These are phyloP conservation scores for Lotus japonicus DNA, from an alignment of 306 rosid genomes.

Conservation along the genomic window DNA sequence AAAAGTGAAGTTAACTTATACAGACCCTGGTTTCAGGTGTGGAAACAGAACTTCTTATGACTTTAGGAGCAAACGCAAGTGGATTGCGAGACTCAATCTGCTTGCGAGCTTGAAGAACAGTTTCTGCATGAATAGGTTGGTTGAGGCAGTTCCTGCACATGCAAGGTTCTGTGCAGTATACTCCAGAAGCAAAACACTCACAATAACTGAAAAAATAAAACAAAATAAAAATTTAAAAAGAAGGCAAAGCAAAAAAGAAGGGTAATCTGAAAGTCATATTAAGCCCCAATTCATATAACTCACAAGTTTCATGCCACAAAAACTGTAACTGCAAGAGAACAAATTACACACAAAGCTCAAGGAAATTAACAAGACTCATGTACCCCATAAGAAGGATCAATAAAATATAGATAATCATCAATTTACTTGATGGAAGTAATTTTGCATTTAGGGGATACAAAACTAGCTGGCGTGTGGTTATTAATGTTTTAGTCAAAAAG, in stretches of 20 bases:
- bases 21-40: constrained; percentile 68
- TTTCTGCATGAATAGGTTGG: constrained; percentile 73
- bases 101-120: constrained; percentile 72
- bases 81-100: constrained; percentile 87
- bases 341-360: background rate
- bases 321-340: background rate
- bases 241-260: background rate
- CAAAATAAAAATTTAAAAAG: background rate
- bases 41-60: constrained; percentile 54
- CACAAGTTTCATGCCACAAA: background rate
- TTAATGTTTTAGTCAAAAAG: background rate
- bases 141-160: constrained; percentile 80
- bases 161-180: constrained; percentile 84
- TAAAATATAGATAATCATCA: background rate
- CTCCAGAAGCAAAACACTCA: constrained; percentile 92
- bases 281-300: background rate
- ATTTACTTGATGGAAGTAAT: background rate
- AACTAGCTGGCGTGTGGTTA: background rate
- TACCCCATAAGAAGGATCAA: background rate
- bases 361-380: background rate
- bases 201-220: constrained; percentile 54
- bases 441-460: background rate
- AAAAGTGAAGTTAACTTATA: background rate
- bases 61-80: constrained; percentile 93
- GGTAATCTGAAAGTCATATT: background rate